phyloP scores from a whole-genome alignment of 2,329 filamentous ascomycete genomes.

The Magnaporthales sp. region DNA sequence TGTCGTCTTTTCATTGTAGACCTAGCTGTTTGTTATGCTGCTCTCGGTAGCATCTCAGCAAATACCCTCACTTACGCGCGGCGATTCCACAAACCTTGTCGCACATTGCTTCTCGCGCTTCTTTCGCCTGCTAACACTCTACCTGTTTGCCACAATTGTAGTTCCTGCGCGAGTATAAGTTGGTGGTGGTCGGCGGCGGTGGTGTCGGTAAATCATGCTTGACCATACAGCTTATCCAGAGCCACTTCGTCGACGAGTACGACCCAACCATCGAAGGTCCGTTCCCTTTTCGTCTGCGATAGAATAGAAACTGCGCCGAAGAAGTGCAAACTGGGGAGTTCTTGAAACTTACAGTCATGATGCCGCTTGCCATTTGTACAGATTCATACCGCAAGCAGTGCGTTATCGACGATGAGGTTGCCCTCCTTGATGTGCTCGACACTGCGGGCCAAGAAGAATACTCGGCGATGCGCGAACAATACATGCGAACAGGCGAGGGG shows the following conservation, averaged over 20 bases:
- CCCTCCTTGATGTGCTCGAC: conserved; percentile 93
- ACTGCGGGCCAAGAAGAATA: conserved; percentile 99
- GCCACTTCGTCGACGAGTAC: conserved; percentile 98
- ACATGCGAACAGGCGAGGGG: conserved; percentile 98
- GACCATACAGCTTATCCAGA: conserved; percentile 92
- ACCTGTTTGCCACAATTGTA: conserved; percentile 23
- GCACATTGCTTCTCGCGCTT: background rate
- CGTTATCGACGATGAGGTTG: conserved; percentile 96
- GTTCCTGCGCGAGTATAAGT: conserved; percentile 87
- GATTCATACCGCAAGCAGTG: conserved; percentile 99
- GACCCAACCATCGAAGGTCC: conserved; percentile 98
- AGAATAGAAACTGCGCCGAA: background rate
- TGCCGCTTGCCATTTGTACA: conserved; percentile 28
- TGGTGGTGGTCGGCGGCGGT: conserved; percentile 95
- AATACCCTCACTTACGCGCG: background rate
- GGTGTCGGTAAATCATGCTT: conserved; percentile 98
- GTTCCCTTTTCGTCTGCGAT: conserved; percentile 17
- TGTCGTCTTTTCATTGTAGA: background rate
- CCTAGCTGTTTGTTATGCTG: background rate
- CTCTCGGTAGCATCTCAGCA: background rate
- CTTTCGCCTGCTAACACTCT: conserved; percentile 12
- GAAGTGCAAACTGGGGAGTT: background rate
- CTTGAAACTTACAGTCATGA: too few relatives aligned
- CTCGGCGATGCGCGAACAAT: conserved; percentile 98
- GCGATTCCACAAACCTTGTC: background rate